Base-by-base conservation (phyloP, 1,284 basidiomycete species). In the Boletellus dicymbophilus region DNA sequence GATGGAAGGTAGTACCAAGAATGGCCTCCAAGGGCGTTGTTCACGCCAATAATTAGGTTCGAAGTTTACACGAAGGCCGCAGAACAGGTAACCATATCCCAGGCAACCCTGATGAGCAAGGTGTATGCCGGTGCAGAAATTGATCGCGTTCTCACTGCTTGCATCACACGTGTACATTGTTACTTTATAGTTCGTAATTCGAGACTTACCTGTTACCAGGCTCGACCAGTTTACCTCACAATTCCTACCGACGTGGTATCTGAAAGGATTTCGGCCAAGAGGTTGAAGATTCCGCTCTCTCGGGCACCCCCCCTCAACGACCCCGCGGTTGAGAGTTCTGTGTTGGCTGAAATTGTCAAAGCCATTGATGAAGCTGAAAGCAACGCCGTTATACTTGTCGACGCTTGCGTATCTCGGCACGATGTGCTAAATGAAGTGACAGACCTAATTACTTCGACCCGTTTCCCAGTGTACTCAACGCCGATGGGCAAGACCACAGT, bases 401-500 rank as follows among this genome's bases (percentile, higher is more conserved):
- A 98, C 63, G 93, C 93, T 1, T 97, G 95, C 63, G 80, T 90
- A 0, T 79, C 86, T 47, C 83, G 95, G 13, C 94, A 95, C 61
- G 83, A 86, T 51, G 87, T 87, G 34, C 80, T 80, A 33, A 66
- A 80, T 2, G 86, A 90, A 62, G 75, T 90, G 5, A 74, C 80
- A 41, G 82, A 92, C 42, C 77, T 98, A 33, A 72, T 91, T 44
- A 72, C 80, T 50, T 76, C 76, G 42, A 91, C 90, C 8, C 82
- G 81, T 6, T 89, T 90, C 70, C 83, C 93, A 40, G 88, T 95
- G 48, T 86, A 87, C 63, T 73, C 84, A 15, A 81, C 93, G 0
- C 93, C 93, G 0, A 95, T 96, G 94, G 95, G 93, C 37, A 96
- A 96, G 70, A 82, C 86, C 1, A 79, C 86, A 0, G 73, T 97